Percentiles rank a stretch among this genome's conserved stretches.
Evolutionary conservation across 768 basidiomycete species (phyloP).

Genomic region (Filobasidium floriforme): DNA sequence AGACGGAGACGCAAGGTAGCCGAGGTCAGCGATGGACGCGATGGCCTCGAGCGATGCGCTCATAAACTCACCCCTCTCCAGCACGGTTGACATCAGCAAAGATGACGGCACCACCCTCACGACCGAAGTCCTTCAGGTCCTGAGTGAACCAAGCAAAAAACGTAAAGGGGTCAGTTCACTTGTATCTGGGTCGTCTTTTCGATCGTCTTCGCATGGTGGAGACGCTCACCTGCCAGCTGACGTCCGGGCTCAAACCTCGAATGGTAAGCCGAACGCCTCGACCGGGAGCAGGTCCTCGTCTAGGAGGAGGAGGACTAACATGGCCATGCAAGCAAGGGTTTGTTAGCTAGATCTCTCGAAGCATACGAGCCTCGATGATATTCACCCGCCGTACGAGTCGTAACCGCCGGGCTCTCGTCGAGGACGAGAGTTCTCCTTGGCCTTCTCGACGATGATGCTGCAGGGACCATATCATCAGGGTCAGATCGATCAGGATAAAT

Average conservation of each 20-base stretch:
- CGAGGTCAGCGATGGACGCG: neutral
- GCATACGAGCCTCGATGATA: neutral
- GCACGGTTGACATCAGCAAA: constrained; percentile 93
- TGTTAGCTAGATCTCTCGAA: constrained; percentile 11
- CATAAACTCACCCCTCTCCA: constrained; percentile 67
- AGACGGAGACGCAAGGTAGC: neutral
- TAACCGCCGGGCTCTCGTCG: constrained; percentile 40
- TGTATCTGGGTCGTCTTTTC: neutral
- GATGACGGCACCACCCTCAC: constrained; percentile 83
- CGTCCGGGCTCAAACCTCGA: constrained; percentile 34
- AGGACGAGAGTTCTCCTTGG: constrained; percentile 72
- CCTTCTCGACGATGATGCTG: constrained; percentile 93
- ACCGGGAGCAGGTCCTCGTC: constrained; percentile 23
- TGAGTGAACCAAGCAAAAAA: constrained; percentile 40
- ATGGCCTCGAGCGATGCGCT: neutral
- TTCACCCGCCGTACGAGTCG: neutral
- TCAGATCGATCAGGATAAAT: neutral
- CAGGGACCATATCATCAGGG: neutral
- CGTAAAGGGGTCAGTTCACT: neutral
- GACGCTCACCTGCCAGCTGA: constrained; percentile 30
- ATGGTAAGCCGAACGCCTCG: constrained; percentile 61
- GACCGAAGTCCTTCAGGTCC: constrained; percentile 97
- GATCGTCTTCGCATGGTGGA: neutral
- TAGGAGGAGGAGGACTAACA: constrained; percentile 9
- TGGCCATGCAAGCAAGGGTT: too few species aligned